Conservation (phyloP, 139 green algal species). For the Ettlia oleoabundans region DNA sequence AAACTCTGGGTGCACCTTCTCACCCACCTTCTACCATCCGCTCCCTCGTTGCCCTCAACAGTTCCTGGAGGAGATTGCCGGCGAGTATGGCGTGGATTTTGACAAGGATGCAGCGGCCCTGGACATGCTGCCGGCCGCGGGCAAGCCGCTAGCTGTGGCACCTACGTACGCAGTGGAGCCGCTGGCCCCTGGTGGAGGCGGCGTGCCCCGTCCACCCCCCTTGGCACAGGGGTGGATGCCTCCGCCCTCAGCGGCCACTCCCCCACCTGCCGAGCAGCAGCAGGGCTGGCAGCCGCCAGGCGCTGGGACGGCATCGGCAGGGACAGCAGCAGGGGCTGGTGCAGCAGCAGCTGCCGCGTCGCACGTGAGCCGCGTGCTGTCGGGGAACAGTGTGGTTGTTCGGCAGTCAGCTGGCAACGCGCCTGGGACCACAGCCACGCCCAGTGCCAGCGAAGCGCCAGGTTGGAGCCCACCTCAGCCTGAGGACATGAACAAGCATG, state of each 20-base stretch:
- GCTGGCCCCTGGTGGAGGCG: not conserved
- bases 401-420: not conserved
- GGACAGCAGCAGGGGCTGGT: too few species aligned
- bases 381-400: not conserved
- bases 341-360: not conserved
- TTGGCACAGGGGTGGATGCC: not conserved
- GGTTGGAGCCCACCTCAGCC: not conserved
- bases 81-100: constrained; percentile 60
- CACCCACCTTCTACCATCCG: not conserved
- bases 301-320: too few species aligned
- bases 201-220: not conserved
- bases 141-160: not conserved
- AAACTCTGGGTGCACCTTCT: not conserved
- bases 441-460: not conserved
- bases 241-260: not conserved
- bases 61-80: constrained; percentile 57
- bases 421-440: not conserved
- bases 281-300: constrained; percentile 6
- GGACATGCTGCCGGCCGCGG: constrained; percentile 49
- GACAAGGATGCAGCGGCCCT: constrained; percentile 44
- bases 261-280: not conserved
- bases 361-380: not conserved
- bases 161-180: not conserved
- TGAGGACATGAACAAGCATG: not conserved
- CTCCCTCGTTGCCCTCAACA: not conserved